Evolutionary conservation across 2,329 filamentous ascomycete species (phyloP).

Genomic region (Colletotrichum karsti): DNA sequence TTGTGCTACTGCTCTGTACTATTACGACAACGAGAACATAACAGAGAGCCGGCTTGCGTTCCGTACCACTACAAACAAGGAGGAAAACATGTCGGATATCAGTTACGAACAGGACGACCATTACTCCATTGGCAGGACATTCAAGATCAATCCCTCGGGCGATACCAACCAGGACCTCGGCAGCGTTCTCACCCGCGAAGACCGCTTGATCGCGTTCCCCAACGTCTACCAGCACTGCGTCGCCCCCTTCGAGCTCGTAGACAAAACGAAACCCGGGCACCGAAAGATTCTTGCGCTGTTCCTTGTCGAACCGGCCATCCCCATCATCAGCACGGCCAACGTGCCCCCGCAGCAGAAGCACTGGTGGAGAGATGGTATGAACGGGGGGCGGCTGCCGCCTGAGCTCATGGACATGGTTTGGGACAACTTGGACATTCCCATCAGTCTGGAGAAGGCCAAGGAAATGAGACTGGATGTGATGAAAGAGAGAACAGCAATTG

Average conservation of each 20-base stretch:
- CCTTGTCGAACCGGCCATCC: slow-evolving; percentile 64
- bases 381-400: slow-evolving; percentile 19
- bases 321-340: slow-evolving; percentile 52
- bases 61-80: slow-evolving; percentile 47
- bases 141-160: slow-evolving; percentile 38
- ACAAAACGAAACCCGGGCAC: slow-evolving; percentile 62
- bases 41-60: slow-evolving; percentile 60
- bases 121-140: slow-evolving; percentile 42
- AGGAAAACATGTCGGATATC: slow-evolving; percentile 36
- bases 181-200: slow-evolving; percentile 52
- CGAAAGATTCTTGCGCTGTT: slow-evolving; percentile 68
- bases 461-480: slow-evolving; percentile 35
- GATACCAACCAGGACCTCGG: slow-evolving; percentile 53
- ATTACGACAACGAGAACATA: slow-evolving; percentile 69
- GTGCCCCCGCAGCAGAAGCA: slow-evolving; percentile 52
- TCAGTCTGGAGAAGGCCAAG: slow-evolving; percentile 34
- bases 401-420: slow-evolving; percentile 34
- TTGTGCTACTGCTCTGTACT: slow-evolving; percentile 69
- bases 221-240: slow-evolving; percentile 63
- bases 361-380: slow-evolving; percentile 44
- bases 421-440: slow-evolving; percentile 33
- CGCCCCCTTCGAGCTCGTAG: slow-evolving; percentile 57
- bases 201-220: slow-evolving; percentile 64
- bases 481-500: slow-evolving; percentile 33
- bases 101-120: slow-evolving; percentile 43